Evolutionary conservation across 192 early-diverging fungal genomes (phyloP).

Genomic region (Umbelopsis isabellina): DNA sequence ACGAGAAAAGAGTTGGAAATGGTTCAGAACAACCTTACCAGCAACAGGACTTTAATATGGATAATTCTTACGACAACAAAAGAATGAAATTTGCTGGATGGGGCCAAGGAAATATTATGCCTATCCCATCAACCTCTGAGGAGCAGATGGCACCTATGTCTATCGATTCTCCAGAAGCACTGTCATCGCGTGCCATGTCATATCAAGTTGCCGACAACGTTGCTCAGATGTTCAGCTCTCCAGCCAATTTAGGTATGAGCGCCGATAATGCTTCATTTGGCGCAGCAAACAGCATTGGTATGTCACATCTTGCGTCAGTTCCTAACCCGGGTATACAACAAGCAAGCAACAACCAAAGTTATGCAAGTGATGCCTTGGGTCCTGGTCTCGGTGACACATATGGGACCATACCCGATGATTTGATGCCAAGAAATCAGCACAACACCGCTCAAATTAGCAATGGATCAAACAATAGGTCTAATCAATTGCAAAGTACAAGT

Average conservation of each 20-base stretch:
- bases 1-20: not conserved
- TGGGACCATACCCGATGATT: not conserved
- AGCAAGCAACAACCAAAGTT: not conserved
- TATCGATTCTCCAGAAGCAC: not conserved
- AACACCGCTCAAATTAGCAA: not conserved
- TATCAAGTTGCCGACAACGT: conserved; percentile 11
- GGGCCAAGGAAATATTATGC: not conserved
- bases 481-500: not conserved
- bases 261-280: not conserved
- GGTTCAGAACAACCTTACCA: not conserved
- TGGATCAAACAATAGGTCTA: not conserved
- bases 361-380: not conserved
- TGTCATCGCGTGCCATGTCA: not conserved
- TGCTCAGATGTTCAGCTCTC: not conserved
- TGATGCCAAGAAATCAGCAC: not conserved
- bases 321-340: not conserved
- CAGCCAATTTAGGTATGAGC: not conserved
- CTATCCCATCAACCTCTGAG: not conserved
- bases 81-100: conserved; percentile 13
- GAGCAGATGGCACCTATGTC: not conserved
- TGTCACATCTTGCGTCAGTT: not conserved
- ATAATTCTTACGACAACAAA: conserved; percentile 8
- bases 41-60: not conserved
- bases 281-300: not conserved
- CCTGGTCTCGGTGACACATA: not conserved